A percentile compares a stretch with the other conserved stretches of the same genome.
phyloP scores from a whole-genome alignment of 2,329 filamentous ascomycete genomes.

The Neofusicoccum laricinum region DNA sequence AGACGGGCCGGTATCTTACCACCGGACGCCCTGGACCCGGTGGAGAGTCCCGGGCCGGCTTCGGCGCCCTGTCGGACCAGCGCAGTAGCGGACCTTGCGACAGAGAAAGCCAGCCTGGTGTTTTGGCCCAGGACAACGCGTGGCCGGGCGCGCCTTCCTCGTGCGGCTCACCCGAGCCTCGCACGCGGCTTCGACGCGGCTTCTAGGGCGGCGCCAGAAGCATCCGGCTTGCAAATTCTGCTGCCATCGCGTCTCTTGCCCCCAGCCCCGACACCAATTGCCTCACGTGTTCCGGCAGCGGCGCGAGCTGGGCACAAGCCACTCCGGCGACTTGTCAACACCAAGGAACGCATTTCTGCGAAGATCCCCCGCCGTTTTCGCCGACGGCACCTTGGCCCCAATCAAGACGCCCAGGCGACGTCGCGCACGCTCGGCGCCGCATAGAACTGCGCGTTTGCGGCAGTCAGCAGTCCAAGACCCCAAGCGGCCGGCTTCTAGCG shows the following conservation, averaged over 20 bases:
- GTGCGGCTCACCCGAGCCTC: neutral
- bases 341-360: constrained; percentile 1
- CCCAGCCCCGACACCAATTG: neutral
- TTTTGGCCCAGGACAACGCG: neutral
- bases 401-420: neutral
- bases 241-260: neutral
- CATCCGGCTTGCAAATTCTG: neutral
- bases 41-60: neutral
- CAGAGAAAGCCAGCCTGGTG: too few relatives aligned
- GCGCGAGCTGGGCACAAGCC: neutral
- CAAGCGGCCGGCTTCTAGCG: neutral
- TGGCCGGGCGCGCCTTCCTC: neutral
- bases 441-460: neutral
- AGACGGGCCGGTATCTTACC: neutral
- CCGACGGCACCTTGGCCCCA: neutral
- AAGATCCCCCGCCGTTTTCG: constrained; percentile 3
- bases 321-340: neutral
- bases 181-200: neutral
- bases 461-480: too few relatives aligned
- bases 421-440: neutral
- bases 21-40: neutral
- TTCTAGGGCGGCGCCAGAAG: neutral
- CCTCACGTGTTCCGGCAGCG: neutral
- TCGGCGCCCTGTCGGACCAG: too few relatives aligned
- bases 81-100: too few relatives aligned